phyloP scores from a whole-genome alignment of 768 basidiomycete genomes.

The Auriculariales sp. region DNA sequence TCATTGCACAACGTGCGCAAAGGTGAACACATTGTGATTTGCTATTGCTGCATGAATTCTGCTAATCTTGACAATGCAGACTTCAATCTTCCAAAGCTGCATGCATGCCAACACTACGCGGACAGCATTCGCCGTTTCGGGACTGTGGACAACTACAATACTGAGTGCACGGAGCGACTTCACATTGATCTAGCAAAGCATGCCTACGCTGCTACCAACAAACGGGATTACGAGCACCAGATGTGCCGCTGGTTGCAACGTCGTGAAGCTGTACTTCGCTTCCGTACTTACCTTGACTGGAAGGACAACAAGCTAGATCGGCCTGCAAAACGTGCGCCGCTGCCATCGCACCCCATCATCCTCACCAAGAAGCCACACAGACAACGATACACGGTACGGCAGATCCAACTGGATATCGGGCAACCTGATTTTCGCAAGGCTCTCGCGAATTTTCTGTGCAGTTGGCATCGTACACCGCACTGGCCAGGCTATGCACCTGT shows the following conservation, averaged over 20 bases:
- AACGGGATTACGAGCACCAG: background rate
- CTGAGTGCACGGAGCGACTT: slow-evolving; percentile 23
- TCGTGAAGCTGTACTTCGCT: background rate
- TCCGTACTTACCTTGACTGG: background rate
- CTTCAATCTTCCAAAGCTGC: slow-evolving; percentile 32
- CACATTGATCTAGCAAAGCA: slow-evolving; percentile 18
- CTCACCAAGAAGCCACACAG: slow-evolving; percentile 1
- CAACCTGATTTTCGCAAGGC: background rate
- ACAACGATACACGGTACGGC: background rate
- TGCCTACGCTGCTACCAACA: slow-evolving; percentile 1
- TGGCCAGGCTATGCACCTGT: background rate
- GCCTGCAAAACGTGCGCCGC: background rate
- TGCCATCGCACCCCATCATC: background rate
- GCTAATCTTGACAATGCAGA: background rate
- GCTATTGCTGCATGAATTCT: slow-evolving; percentile 1
- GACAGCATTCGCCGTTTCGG: slow-evolving; percentile 18
- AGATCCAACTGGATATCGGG: slow-evolving; percentile 1
- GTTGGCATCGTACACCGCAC: background rate
- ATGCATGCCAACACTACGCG: slow-evolving; percentile 21
- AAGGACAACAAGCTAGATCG: slow-evolving; percentile 1
- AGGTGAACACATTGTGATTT: slow-evolving; percentile 1
- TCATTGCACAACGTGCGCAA: slow-evolving; percentile 18
- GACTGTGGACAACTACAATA: slow-evolving; percentile 25
- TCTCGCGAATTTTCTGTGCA: background rate
- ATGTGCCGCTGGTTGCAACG: background rate